phyloP scores from a whole-genome alignment of 169 alveolate species.

The Cryptosporidium muris region DNA sequence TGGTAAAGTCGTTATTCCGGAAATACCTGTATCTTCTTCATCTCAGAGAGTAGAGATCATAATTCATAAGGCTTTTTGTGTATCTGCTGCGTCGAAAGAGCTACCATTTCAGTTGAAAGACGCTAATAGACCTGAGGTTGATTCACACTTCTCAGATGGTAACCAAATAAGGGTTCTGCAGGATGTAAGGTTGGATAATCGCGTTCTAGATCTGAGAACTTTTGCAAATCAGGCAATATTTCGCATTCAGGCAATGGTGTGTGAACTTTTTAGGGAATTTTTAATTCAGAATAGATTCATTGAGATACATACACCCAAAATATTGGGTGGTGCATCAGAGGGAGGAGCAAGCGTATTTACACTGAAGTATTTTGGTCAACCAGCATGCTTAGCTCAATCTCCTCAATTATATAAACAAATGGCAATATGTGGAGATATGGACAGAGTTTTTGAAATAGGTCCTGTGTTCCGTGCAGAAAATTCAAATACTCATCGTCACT shows the following conservation, averaged over 20 bases:
- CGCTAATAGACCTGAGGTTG: constrained; percentile 86
- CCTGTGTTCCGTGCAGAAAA: constrained; percentile 99
- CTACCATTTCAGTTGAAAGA: constrained; percentile 96
- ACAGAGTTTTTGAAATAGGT: constrained; percentile 97
- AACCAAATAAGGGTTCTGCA: constrained; percentile 90
- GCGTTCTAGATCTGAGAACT: constrained; percentile 96
- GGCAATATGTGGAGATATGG: constrained; percentile 96
- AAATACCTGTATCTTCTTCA: constrained; percentile 87
- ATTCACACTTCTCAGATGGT: constrained; percentile 39
- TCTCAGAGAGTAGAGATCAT: constrained; percentile 90
- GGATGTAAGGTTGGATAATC: constrained; percentile 95
- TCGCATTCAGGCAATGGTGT: constrained; percentile 92
- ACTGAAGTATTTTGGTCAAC: constrained; percentile 90
- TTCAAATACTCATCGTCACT: constrained; percentile 97
- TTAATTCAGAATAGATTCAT: constrained; percentile 88
- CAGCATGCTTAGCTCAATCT: constrained; percentile 97
- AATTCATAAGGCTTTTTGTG: constrained; percentile 86
- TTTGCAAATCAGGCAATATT: constrained; percentile 93
- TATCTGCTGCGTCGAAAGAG: constrained; percentile 84
- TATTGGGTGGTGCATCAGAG: constrained; percentile 98
- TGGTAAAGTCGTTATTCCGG: constrained; percentile 91
- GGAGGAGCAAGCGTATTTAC: constrained; percentile 98
- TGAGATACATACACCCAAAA: constrained; percentile 99
- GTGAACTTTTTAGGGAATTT: constrained; percentile 91
- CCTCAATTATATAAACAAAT: constrained; percentile 99